Conservation (phyloP, 1,139 yeast species). For the Blastobotrys malaysiensis region DNA sequence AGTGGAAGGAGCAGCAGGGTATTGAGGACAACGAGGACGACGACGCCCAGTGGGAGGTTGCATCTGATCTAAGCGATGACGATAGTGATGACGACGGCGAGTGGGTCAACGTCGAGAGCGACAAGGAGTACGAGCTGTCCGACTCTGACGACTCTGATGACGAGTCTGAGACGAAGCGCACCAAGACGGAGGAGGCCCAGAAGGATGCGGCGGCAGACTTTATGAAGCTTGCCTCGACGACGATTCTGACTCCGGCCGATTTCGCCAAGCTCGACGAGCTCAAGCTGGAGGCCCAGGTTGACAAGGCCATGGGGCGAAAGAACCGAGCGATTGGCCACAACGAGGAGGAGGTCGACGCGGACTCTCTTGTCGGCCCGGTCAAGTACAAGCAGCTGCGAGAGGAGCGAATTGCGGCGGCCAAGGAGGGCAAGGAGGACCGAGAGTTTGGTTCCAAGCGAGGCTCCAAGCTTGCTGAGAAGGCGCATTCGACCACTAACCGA, state of each 20-base stretch:
- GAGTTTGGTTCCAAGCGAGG: conserved; percentile 88
- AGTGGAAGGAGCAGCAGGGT: conserved; percentile 76
- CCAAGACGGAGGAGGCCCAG: conserved; percentile 18
- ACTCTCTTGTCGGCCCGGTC: conserved; percentile 70
- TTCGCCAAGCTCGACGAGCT: conserved; percentile 91
- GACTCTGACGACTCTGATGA: conserved; percentile 28
- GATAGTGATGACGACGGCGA: conserved; percentile 47
- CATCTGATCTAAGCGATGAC: conserved; percentile 44
- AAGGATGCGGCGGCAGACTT: conserved; percentile 26
- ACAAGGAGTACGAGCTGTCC: conserved; percentile 46
- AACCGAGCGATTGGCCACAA: conserved; percentile 40
- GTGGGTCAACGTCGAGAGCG: conserved; percentile 53
- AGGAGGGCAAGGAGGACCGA: conserved; percentile 90
- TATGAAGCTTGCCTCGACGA: conserved; percentile 49
- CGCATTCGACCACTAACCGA: conserved; percentile 88
- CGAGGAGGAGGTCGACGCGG: conserved; percentile 83
- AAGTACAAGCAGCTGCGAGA: conserved; percentile 84
- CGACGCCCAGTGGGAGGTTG: conserved; percentile 45
- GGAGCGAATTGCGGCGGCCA: conserved; percentile 80
- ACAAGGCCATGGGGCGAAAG: conserved; percentile 58
- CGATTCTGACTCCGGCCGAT: conserved; percentile 94
- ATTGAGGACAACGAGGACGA: conserved; percentile 41
- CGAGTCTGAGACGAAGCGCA: conserved; percentile 23
- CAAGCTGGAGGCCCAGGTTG: conserved; percentile 75
- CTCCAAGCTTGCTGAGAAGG: conserved; percentile 54